phyloP scores from a whole-genome alignment of 1,284 basidiomycete genomes.

The Chondrostereum purpureum region DNA sequence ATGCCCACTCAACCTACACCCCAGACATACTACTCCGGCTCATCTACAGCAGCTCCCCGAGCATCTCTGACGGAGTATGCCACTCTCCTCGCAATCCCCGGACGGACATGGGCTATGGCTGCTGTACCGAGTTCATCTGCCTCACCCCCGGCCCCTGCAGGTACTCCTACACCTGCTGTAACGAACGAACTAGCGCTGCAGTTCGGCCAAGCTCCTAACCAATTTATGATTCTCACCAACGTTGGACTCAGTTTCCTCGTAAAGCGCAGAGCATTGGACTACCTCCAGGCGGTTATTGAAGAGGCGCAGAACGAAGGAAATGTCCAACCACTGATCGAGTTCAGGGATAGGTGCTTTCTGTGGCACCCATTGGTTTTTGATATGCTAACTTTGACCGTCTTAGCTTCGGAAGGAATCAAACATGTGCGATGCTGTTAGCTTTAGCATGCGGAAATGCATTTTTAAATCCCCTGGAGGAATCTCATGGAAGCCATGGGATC shows the following conservation, averaged over 20 bases:
- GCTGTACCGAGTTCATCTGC: slow-evolving; percentile 37
- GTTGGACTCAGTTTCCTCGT: slow-evolving; percentile 77
- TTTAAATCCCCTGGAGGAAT: slow-evolving; percentile 46
- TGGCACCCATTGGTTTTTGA: neutral
- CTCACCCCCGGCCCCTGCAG: slow-evolving; percentile 29
- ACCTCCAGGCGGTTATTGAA: slow-evolving; percentile 68
- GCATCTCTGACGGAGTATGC: slow-evolving; percentile 72
- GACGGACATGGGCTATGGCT: slow-evolving; percentile 79
- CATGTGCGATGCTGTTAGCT: slow-evolving; percentile 87
- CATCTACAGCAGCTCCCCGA: slow-evolving; percentile 35
- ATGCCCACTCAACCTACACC: slow-evolving; percentile 30
- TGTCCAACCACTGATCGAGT: slow-evolving; percentile 64
- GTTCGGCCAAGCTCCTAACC: slow-evolving; percentile 62
- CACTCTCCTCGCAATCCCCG: slow-evolving; percentile 69
- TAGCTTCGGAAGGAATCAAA: slow-evolving; percentile 84
- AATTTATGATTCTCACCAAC: slow-evolving; percentile 85
- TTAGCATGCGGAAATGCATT: slow-evolving; percentile 73
- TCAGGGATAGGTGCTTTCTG: slow-evolving; percentile 55
- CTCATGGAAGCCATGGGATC: slow-evolving; percentile 45
- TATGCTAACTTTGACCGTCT: neutral
- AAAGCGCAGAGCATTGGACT: slow-evolving; percentile 83
- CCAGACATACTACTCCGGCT: slow-evolving; percentile 30
- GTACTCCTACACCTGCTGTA: slow-evolving; percentile 40
- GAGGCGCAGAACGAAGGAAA: slow-evolving; percentile 64
- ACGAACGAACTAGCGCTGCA: slow-evolving; percentile 82